Conservation (phyloP, 257 asterid genomes). For the Euphrasia confusa region DNA sequence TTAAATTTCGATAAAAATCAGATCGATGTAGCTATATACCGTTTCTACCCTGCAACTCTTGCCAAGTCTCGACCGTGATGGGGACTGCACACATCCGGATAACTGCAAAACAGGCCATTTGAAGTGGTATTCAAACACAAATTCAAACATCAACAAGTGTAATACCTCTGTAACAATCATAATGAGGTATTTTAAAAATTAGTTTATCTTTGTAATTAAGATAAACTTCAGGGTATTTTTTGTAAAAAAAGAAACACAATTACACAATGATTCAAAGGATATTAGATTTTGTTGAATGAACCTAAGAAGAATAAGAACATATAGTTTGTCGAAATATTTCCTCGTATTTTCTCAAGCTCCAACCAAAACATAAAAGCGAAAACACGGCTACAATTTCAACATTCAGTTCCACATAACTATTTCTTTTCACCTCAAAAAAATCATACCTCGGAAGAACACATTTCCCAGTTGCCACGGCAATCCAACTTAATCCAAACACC, state of each 20-base stretch:
- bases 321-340: too few relatives aligned
- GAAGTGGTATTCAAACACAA: neutral
- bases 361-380: too few relatives aligned
- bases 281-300: too few relatives aligned
- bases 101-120: conserved; percentile 20
- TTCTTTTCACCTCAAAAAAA: neutral
- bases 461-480: neutral
- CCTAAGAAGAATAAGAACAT: too few relatives aligned
- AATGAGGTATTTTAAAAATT: too few relatives aligned
- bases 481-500: conserved; percentile 9
- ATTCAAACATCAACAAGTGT: neutral
- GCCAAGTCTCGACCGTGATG: neutral
- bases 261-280: neutral
- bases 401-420: neutral
- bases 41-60: neutral
- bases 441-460: conserved; percentile 23
- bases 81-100: neutral
- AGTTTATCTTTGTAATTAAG: too few relatives aligned
- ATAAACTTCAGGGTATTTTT: too few relatives aligned
- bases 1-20: neutral
- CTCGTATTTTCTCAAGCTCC: too few relatives aligned
- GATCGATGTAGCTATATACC: neutral
- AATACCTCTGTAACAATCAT: too few relatives aligned
- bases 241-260: neutral
- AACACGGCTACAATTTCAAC: neutral